Conservation (phyloP, 2,329 filamentous ascomycete genomes). For the Aureobasidium lini region DNA sequence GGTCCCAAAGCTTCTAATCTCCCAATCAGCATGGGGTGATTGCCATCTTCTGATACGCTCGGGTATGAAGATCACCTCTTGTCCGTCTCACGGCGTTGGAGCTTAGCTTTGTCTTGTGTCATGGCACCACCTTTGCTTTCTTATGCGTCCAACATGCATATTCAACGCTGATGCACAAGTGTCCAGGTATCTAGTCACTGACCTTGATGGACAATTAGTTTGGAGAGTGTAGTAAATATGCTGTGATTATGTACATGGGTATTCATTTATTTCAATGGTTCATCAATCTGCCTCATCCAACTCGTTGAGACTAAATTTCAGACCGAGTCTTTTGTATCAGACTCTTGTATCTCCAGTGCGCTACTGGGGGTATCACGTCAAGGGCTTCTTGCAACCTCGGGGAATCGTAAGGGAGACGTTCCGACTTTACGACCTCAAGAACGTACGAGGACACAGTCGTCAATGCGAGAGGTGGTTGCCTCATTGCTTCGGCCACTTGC, state of each 20-base stretch:
- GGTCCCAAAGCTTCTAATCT: not conserved
- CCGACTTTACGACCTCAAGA: slow-evolving; percentile 45
- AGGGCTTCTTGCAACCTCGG: not conserved
- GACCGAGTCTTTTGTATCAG: not conserved
- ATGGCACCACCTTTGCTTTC: slow-evolving; percentile 1
- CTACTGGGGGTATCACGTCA: not conserved
- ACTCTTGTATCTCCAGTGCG: not conserved
- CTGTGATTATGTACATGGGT: not conserved
- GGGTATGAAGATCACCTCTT: not conserved
- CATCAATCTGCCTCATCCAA: no score
- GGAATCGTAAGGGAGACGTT: slow-evolving; percentile 25
- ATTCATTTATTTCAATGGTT: not conserved
- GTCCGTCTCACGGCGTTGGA: slow-evolving; percentile 5
- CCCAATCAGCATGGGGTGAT: slow-evolving; percentile 1
- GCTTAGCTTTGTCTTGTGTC: not conserved
- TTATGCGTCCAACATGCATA: not conserved
- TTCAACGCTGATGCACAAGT: not conserved
- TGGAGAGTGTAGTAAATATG: slow-evolving; percentile 1
- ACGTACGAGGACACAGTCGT: slow-evolving; percentile 54
- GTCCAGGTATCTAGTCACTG: not conserved
- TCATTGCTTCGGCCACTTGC: slow-evolving; percentile 48
- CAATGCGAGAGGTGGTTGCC: slow-evolving; percentile 51
- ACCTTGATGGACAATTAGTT: not conserved
- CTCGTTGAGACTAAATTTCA: not conserved
- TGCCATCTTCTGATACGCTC: not conserved